phyloP scores from a whole-genome alignment of 768 basidiomycete species.

The Hygrocybe coccinea region DNA sequence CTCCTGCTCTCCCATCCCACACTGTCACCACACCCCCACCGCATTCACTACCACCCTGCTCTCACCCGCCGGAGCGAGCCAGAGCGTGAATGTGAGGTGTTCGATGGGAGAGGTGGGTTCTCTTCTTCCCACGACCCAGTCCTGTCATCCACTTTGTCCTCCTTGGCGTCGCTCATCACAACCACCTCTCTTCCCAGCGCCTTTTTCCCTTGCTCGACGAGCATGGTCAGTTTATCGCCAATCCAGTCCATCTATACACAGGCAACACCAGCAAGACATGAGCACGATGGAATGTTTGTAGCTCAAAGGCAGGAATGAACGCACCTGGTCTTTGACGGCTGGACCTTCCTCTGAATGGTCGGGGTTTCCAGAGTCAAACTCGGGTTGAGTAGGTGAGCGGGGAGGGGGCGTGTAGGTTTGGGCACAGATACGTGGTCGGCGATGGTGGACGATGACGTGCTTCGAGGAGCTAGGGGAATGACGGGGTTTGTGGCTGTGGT shows the following conservation, averaged over 20 bases:
- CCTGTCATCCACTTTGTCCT: constrained; percentile 76
- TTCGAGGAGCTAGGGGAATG: constrained; percentile 31
- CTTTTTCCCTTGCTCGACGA: constrained; percentile 76
- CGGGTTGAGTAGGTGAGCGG: constrained; percentile 34
- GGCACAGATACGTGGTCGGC: constrained; percentile 27
- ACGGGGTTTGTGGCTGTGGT: constrained; percentile 33
- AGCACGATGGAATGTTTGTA: too few species aligned
- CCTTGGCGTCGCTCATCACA: constrained; percentile 65
- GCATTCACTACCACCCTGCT: too few species aligned
- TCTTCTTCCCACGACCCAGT: constrained; percentile 38
- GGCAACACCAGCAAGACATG: background rate
- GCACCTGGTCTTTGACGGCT: constrained; percentile 46
- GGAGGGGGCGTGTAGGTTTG: constrained; percentile 13
- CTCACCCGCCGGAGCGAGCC: too few species aligned
- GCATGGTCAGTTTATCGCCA: constrained; percentile 57
- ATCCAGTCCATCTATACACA: constrained; percentile 74
- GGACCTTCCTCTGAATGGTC: constrained; percentile 27
- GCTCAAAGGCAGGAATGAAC: constrained; percentile 9
- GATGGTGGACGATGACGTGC: constrained; percentile 24
- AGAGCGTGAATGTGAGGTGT: too few species aligned
- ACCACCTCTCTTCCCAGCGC: constrained; percentile 74
- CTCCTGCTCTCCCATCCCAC: too few species aligned
- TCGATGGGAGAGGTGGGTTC: too few species aligned
- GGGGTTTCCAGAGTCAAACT: constrained; percentile 38
- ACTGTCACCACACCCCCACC: too few species aligned